Percentiles rank a stretch among this genome's conserved stretches.
Evolutionary conservation across 2,329 filamentous ascomycete species (phyloP).

Genomic region (Penicillium sp.): DNA sequence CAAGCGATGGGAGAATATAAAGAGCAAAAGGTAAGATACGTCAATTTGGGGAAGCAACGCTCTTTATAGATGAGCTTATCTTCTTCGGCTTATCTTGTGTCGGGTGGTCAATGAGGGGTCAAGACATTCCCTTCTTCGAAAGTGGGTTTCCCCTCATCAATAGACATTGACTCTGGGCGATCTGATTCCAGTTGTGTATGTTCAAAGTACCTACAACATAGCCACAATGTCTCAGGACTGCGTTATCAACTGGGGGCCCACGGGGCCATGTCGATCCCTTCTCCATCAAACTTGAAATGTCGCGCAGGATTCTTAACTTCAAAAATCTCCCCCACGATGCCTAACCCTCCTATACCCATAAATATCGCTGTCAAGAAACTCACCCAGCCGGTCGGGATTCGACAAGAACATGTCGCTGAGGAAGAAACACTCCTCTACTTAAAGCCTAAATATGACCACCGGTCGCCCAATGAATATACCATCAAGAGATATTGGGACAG

Average conservation of each 20-base stretch:
- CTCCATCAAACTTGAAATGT: not conserved
- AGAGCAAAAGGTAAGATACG: not conserved
- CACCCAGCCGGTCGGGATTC: constrained; percentile 21
- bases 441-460: constrained; percentile 19
- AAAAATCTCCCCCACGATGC: not conserved
- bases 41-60: not conserved
- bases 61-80: not conserved
- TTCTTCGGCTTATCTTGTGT: not conserved
- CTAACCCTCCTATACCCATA: not conserved
- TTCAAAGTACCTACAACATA: not conserved
- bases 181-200: no score
- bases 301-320: not conserved
- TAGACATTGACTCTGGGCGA: no score
- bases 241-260: not conserved
- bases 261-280: not conserved
- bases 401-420: constrained; percentile 25
- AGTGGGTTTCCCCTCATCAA: not conserved
- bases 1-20: not conserved
- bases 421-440: constrained; percentile 24
- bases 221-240: not conserved
- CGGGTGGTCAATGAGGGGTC: not conserved
- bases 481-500: constrained; percentile 23
- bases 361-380: not conserved
- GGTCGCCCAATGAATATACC: constrained; percentile 16
- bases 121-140: not conserved